Percentiles rank a stretch among this genome's conserved stretches.
phyloP scores from a whole-genome alignment of 2,329 filamentous ascomycete species.

The Gnomoniopsis sp. region DNA sequence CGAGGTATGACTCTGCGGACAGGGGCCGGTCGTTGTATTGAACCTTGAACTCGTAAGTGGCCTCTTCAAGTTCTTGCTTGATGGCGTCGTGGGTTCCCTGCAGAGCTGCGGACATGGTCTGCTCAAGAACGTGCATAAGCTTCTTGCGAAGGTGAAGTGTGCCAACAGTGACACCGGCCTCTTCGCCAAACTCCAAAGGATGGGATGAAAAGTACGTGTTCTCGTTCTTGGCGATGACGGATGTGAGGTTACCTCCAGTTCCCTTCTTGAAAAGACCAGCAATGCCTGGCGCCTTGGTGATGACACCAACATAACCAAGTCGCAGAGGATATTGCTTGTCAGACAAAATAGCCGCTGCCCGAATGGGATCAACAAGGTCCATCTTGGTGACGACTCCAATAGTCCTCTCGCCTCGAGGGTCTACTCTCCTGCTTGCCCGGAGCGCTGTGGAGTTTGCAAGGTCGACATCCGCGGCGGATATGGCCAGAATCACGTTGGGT shows the following conservation, averaged over 20 bases:
- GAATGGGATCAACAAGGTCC: slow-evolving; percentile 85
- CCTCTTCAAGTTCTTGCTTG: slow-evolving; percentile 90
- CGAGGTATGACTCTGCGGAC: slow-evolving; percentile 93
- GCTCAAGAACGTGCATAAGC: slow-evolving; percentile 93
- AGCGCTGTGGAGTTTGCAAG: slow-evolving; percentile 93
- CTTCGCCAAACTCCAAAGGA: slow-evolving; percentile 72
- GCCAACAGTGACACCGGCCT: slow-evolving; percentile 72
- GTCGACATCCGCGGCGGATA: slow-evolving; percentile 96
- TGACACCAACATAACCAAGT: slow-evolving; percentile 94
- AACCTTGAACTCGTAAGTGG: slow-evolving; percentile 98
- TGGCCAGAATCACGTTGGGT: slow-evolving; percentile 94
- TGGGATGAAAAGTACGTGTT: slow-evolving; percentile 82
- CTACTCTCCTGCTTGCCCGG: slow-evolving; percentile 83
- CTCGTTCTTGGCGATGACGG: slow-evolving; percentile 83
- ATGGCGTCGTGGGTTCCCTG: slow-evolving; percentile 90
- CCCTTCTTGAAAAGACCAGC: slow-evolving; percentile 80
- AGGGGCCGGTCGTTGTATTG: slow-evolving; percentile 97
- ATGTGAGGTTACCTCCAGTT: slow-evolving; percentile 68
- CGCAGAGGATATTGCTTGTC: slow-evolving; percentile 92
- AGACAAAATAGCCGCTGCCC: slow-evolving; percentile 73
- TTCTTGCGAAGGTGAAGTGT: slow-evolving; percentile 88
- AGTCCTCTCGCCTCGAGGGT: slow-evolving; percentile 90
- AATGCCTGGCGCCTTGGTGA: slow-evolving; percentile 72
- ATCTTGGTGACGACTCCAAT: slow-evolving; percentile 99
- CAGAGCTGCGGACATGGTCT: slow-evolving; percentile 92